Conservation (phyloP, 805 yeast genomes). For the Wickerhamiella spandovensis region DNA sequence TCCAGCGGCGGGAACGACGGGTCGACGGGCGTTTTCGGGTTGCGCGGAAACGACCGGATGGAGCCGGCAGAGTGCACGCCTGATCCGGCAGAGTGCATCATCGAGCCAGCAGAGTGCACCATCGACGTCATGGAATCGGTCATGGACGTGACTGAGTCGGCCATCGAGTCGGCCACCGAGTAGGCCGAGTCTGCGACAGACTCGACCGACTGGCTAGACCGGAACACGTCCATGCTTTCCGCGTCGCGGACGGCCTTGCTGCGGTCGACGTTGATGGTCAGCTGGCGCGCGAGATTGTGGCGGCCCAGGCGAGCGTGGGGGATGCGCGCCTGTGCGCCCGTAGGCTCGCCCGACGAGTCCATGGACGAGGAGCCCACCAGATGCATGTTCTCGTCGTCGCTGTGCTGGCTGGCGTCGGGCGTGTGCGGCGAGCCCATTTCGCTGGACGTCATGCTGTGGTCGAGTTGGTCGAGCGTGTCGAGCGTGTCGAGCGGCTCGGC, state of each 20-base stretch:
- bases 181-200: too few species aligned
- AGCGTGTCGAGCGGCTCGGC: neutral
- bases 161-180: too few species aligned
- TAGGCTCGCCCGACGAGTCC: neutral
- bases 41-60: neutral
- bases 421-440: conserved; percentile 14
- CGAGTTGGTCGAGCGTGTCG: neutral
- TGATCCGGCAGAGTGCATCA: too few species aligned
- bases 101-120: too few species aligned
- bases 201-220: too few species aligned
- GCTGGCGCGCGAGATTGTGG: neutral
- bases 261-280: neutral
- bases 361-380: conserved; percentile 2
- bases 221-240: too few species aligned
- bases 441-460: conserved; percentile 6
- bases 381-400: neutral
- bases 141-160: too few species aligned
- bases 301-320: neutral
- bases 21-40: neutral
- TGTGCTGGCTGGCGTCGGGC: conserved; percentile 13
- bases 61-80: neutral
- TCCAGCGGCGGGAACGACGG: neutral
- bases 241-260: neutral
- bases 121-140: too few species aligned
- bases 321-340: neutral